phyloP scores from a whole-genome alignment of 2,329 filamentous ascomycete species.

The Cercospora zeina region DNA sequence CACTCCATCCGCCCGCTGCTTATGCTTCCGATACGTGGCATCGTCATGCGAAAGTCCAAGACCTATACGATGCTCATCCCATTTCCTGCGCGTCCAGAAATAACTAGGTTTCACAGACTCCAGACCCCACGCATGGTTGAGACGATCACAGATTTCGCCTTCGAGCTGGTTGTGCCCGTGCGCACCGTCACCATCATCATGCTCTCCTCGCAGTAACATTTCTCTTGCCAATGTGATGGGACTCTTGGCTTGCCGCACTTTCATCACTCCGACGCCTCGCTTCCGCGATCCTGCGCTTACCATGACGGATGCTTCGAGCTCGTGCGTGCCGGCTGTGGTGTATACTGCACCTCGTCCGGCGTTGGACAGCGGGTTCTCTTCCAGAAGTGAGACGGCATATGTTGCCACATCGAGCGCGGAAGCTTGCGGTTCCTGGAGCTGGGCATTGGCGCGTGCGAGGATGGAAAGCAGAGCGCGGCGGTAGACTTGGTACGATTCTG shows the following conservation, averaged over 20 bases:
- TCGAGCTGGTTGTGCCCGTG: conserved; percentile 70
- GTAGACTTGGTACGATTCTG: conserved; percentile 43
- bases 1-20: conserved; percentile 40
- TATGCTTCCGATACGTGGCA: conserved; percentile 47
- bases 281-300: conserved; percentile 72
- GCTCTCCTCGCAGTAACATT: conserved; percentile 67
- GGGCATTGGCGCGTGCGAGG: conserved; percentile 35
- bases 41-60: conserved; percentile 47
- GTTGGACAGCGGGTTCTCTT: conserved; percentile 82
- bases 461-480: conserved; percentile 44
- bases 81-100: conserved; percentile 75
- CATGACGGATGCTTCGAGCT: conserved; percentile 87
- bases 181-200: conserved; percentile 60
- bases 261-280: conserved; percentile 74
- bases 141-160: conserved; percentile 65
- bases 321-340: conserved; percentile 76
- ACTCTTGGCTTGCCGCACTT: conserved; percentile 72
- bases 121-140: conserved; percentile 69
- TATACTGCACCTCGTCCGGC: conserved; percentile 82
- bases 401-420: conserved; percentile 72
- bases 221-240: conserved; percentile 72
- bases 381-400: conserved; percentile 71
- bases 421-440: conserved; percentile 43
- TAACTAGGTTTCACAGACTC: conserved; percentile 69
- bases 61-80: conserved; percentile 73